Percentiles rank a stretch among this genome's conserved stretches.
Conservation (phyloP, 2,329 filamentous ascomycete species). For the Penicillium sp. region DNA sequence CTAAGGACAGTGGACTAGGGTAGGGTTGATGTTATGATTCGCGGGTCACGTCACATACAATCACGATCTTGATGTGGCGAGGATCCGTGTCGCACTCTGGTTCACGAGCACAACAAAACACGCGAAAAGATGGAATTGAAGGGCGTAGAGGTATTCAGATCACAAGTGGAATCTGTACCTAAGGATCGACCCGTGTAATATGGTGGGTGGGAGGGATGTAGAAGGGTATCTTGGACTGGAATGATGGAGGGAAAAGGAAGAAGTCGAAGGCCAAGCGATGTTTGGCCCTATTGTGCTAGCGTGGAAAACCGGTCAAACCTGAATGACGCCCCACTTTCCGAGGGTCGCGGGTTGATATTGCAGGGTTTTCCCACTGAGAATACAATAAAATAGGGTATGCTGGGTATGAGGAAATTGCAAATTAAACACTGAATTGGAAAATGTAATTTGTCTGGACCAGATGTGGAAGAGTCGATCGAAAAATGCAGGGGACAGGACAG, state of each 20-base stretch:
- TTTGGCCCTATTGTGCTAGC: conserved; percentile 45
- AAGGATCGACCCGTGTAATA: conserved; percentile 14
- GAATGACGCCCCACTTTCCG: conserved; percentile 40
- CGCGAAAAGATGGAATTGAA: conserved; percentile 14
- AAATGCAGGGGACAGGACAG: conserved; percentile 23
- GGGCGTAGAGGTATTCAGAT: conserved; percentile 14
- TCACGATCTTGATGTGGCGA: conserved; percentile 31
- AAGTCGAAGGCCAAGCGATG: conserved; percentile 41
- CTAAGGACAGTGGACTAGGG: neutral
- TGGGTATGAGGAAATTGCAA: conserved; percentile 8
- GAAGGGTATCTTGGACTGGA: conserved; percentile 29
- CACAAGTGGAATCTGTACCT: conserved; percentile 14
- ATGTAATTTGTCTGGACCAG: conserved; percentile 6
- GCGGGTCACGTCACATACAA: conserved; percentile 22
- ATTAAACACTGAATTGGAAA: conserved; percentile 8
- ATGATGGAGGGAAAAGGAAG: conserved; percentile 32
- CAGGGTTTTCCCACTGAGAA: neutral
- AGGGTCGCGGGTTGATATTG: conserved; percentile 30
- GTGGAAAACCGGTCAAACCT: conserved; percentile 37
- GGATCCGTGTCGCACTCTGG: neutral
- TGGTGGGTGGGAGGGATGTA: conserved; percentile 12
- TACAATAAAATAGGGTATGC: neutral
- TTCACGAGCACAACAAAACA: conserved; percentile 22
- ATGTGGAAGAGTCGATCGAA: conserved; percentile 20
- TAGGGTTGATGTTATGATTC: conserved; percentile 3